Evolutionary conservation across 768 basidiomycete species (phyloP), one percentile per base, ranked within the genome.

Genomic region (Lyophyllum semitale): DNA sequence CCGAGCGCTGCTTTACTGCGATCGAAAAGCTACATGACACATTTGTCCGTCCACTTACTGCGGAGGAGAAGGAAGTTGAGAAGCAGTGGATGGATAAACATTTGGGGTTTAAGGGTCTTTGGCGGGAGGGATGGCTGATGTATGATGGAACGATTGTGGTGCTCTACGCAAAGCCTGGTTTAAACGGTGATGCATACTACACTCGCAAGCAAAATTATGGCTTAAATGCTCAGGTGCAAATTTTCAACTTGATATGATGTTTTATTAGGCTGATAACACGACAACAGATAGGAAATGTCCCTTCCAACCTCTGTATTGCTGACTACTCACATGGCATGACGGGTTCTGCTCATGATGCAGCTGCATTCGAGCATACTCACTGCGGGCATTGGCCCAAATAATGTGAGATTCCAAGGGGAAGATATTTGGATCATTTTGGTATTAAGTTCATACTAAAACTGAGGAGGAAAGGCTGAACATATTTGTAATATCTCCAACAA

Each of bases 261-360:
- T 33, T 30, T 37, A 20, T 35, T 22, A 33, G 29, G 15, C 33
- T 12, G n/a, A n/a, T n/a, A n/a, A n/a, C n/a, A n/a, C n/a, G n/a
- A n/a, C n/a, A n/a, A n/a, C n/a, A 75, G 72, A 68, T 75, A 57
- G 71, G 72, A 32, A 73, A 72, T 64, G 56, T 66, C n/a, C 63
- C 63, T 1, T 66, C 67, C 11, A 68, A 65, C 48, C 50, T 74
- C 1, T 62, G 58, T 0, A 67, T 74, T 55, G 59, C 67, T 7
- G 69, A 74, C 51, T 71, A 71, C 42, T 63, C 64, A 1, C 66
- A 67, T 66, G 73, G 74, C 0, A 43, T 65, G 8, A 71, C 71
- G 3, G 71, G 72, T 3, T 70, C 68, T 23, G 68, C 68, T 13
- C 72, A 75, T 61, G 71, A 75, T 59, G 64, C 72, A 0, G 45